Percentiles rank a stretch among this genome's conserved stretches.
Evolutionary conservation across 306 rosid genomes (phyloP).

Genomic region (Amphicarpaea edgeworthii): DNA sequence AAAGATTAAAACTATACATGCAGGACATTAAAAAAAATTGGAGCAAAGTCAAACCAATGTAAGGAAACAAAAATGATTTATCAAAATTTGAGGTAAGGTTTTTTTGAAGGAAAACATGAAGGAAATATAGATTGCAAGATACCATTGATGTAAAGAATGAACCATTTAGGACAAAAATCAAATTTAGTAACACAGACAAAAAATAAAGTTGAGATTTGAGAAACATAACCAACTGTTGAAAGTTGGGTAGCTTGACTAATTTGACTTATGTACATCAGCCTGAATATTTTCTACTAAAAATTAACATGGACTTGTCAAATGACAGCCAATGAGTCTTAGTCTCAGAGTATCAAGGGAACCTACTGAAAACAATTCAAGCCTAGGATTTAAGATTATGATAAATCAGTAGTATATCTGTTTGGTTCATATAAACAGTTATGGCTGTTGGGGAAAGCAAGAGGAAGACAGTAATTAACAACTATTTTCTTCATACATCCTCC

Average conservation of each 20-base stretch:
- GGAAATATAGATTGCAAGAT: background rate
- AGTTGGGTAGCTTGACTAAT: background rate
- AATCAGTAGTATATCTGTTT: slow-evolving; percentile 6
- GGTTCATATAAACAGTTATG: background rate
- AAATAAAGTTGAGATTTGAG: background rate
- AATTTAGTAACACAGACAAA: slow-evolving; percentile 1
- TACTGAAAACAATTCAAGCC: background rate
- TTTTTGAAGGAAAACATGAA: background rate
- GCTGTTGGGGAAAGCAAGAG: background rate
- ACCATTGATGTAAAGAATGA: no score
- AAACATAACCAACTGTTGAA: background rate
- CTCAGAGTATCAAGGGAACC: background rate
- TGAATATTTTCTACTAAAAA: background rate
- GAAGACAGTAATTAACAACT: background rate
- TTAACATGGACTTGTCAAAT: background rate
- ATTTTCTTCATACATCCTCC: background rate
- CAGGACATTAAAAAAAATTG: no score
- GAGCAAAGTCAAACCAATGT: no score
- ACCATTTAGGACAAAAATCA: background rate
- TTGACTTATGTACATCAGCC: background rate
- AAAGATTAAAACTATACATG: no score
- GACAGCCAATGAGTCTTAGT: background rate
- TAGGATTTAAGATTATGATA: slow-evolving; percentile 4
- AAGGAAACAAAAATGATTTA: no score
- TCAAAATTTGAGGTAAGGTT: no score